These are phyloP conservation scores for Sedum album DNA, from an alignment of 164 flowering plant species.

Conservation along the genomic window DNA sequence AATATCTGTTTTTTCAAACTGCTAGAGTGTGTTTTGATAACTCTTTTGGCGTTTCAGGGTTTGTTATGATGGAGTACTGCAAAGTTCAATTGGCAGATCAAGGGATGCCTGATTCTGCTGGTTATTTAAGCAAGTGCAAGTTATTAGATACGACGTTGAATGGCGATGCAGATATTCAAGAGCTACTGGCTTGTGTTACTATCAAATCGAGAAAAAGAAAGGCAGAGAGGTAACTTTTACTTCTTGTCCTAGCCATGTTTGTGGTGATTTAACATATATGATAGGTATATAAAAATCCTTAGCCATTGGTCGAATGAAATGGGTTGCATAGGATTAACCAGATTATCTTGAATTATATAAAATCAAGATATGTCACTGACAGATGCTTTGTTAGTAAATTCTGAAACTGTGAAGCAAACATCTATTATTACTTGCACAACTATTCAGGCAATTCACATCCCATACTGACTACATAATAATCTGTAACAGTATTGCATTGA, in stretches of 20 bases:
- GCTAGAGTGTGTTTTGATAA: neutral
- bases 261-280: neutral
- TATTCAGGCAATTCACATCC: too few species aligned
- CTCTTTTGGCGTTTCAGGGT: neutral
- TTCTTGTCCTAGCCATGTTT: neutral
- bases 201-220: conserved; percentile 19
- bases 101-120: conserved; percentile 11
- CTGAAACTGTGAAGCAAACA: neutral
- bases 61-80: conserved; percentile 30
- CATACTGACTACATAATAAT: too few species aligned
- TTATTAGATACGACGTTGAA: conserved; percentile 17
- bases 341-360: too few species aligned
- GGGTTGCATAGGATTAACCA: neutral
- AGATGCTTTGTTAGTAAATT: neutral
- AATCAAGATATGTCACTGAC: too few species aligned
- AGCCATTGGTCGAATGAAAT: neutral
- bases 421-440: neutral
- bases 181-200: conserved; percentile 21
- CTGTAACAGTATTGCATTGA: too few species aligned
- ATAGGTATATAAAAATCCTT: neutral
- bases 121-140: conserved; percentile 21
- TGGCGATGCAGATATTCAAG: conserved; percentile 19
- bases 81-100: conserved; percentile 23
- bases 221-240: conserved; percentile 19
- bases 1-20: neutral